Conservation (phyloP, 805 yeast genomes). For the Teunomyces panamensis region DNA sequence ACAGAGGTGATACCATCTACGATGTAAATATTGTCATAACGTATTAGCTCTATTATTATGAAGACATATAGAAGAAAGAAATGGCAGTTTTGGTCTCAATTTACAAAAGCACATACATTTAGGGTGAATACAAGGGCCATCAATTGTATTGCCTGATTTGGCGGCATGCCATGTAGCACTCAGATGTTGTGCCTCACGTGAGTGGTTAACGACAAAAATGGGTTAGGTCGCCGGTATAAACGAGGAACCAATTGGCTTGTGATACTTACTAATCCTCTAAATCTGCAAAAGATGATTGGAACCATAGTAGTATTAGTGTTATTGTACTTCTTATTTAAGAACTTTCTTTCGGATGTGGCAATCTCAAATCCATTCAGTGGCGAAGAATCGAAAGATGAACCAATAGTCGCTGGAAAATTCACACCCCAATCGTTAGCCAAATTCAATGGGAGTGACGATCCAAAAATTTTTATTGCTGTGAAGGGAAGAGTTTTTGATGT, state of each 20-base stretch:
- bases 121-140: too few relatives aligned
- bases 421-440: constrained; percentile 72
- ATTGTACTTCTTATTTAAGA: constrained; percentile 28
- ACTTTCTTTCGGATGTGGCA: constrained; percentile 23
- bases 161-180: not conserved
- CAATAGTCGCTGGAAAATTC: constrained; percentile 50
- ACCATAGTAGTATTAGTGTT: constrained; percentile 31
- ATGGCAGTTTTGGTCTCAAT: too few relatives aligned
- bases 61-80: too few relatives aligned
- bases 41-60: too few relatives aligned
- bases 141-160: not conserved
- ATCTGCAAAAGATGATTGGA: constrained; percentile 15
- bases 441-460: constrained; percentile 78
- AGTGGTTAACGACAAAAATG: not conserved
- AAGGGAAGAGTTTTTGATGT: constrained; percentile 85
- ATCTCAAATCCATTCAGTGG: constrained; percentile 33
- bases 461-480: constrained; percentile 82
- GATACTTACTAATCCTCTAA: not conserved
- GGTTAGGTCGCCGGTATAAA: not conserved
- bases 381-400: constrained; percentile 19
- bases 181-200: not conserved
- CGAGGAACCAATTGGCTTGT: not conserved
- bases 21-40: too few relatives aligned
- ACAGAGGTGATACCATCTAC: too few relatives aligned
- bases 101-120: too few relatives aligned